Evolutionary conservation across 2,329 filamentous ascomycete genomes (phyloP), one percentile per base, ranked within the genome.

Genomic region (Trichophyton rubrum): DNA sequence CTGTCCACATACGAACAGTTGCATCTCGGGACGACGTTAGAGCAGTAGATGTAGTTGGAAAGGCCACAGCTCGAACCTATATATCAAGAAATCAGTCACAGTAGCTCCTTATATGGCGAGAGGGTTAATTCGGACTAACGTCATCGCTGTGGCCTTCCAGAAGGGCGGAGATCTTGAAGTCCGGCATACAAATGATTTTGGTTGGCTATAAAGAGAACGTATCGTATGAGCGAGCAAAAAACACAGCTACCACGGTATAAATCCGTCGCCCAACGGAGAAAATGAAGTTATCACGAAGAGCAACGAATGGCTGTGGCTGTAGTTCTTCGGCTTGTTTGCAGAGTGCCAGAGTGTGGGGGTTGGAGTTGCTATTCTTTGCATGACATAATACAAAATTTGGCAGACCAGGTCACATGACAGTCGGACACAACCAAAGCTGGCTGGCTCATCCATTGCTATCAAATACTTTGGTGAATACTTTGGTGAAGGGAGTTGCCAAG

Each of bases 111-210:
- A 62, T 64, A 59, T 60, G 41, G 63, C 51, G 47, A 58, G 43
- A 59, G 51, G 13, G 35, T 24, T 30, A 11, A 8, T 43, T 63
- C 61, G 60, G 63, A 74, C 85, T 75, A 80, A 96, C 93, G 84
- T 99, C 93, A 73, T 93, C 87, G 74, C 93, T 88, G 73, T 99
- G 93, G 70, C 90, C 92, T 67, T 85, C 79, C 66, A 99, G 82
- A 70, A 89, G 88, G 67, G 92, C 90, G 64, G 93, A 95, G 70
- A 99, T 85, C 82, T 92, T 96, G 81, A 90, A 97, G 72, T 90
- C 86, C 74, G 81, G 78, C 87, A 92, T 91, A 68, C 66, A 73
- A 38, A 55, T 7, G 27, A 55, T 33, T 35, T 27, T 15, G n/a
- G 51, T 20, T 20, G 51, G 20, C 17, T 55, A 30, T 17, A n/a